Conservation (phyloP, 768 basidiomycete species). For the Trametes gibbosa region DNA sequence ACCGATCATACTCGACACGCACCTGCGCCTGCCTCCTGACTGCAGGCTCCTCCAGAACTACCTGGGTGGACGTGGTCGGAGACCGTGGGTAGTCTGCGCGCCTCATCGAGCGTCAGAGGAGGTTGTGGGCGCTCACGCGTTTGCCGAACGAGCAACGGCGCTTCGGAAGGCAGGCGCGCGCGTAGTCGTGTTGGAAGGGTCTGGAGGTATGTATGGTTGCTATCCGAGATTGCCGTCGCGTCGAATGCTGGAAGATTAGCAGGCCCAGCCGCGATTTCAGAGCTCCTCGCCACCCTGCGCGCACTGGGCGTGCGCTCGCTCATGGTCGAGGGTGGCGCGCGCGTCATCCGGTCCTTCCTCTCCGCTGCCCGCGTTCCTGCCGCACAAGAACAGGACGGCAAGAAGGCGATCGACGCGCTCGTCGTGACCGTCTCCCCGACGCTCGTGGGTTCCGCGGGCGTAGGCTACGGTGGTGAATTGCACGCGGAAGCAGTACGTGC, state of each 20-base stretch:
- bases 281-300: slow-evolving; percentile 52
- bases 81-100: slow-evolving; percentile 72
- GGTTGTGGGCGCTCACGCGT: slow-evolving; percentile 27
- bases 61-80: slow-evolving; percentile 51
- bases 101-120: slow-evolving; percentile 19
- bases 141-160: slow-evolving; percentile 34
- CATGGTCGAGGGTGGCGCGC: slow-evolving; percentile 96
- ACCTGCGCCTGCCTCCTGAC: slow-evolving; percentile 59
- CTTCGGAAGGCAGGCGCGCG: slow-evolving; percentile 68
- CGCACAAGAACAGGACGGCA: slow-evolving; percentile 9
- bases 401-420: slow-evolving; percentile 56
- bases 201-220: slow-evolving; percentile 11
- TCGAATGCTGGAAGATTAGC: background rate
- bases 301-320: slow-evolving; percentile 61
- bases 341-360: slow-evolving; percentile 75
- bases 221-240: background rate
- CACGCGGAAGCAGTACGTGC: slow-evolving; percentile 20
- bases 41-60: slow-evolving; percentile 75
- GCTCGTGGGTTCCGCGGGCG: slow-evolving; percentile 72
- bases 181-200: slow-evolving; percentile 49
- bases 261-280: slow-evolving; percentile 44
- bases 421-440: slow-evolving; percentile 86
- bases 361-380: no score
- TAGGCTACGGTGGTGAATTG: slow-evolving; percentile 48
- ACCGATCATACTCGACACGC: slow-evolving; percentile 81